A percentile compares a stretch with the other conserved stretches of the same genome.
Evolutionary conservation across 345 rosid species (phyloP).

Genomic region (Aegle marmelos): DNA sequence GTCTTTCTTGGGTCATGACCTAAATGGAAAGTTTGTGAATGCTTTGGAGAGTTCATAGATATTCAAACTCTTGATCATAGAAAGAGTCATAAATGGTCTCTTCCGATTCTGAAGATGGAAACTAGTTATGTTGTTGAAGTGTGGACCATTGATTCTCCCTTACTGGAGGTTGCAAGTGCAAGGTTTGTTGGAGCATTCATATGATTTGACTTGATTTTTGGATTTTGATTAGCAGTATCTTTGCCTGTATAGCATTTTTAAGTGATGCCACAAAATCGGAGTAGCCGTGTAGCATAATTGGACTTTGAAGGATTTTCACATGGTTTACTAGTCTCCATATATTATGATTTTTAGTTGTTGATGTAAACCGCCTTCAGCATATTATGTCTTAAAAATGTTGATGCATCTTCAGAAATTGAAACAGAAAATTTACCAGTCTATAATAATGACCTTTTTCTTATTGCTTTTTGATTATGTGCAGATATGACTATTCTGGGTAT

Average conservation of each 20-base stretch:
- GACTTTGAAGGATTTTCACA: neutral
- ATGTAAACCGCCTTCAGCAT: neutral
- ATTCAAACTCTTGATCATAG: neutral
- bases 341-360: neutral
- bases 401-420: neutral
- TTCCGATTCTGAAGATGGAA: neutral
- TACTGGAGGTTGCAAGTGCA: neutral
- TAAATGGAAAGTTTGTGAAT: neutral
- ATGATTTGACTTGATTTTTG: neutral
- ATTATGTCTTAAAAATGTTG: neutral
- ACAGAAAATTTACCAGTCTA: neutral
- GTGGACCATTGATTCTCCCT: neutral
- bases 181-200: neutral
- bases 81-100: neutral
- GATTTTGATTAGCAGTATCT: neutral
- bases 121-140: neutral
- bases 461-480: conserved; percentile 31
- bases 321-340: neutral
- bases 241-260: conserved; percentile 9
- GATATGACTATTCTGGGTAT: conserved; percentile 97
- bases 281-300: neutral
- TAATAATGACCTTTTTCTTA: conserved; percentile 9
- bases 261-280: neutral
- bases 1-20: neutral
- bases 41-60: neutral